Evolutionary conservation across 106 monocot species (phyloP), one percentile per base, ranked within the genome.

Genomic region (Chionographis japonica): DNA sequence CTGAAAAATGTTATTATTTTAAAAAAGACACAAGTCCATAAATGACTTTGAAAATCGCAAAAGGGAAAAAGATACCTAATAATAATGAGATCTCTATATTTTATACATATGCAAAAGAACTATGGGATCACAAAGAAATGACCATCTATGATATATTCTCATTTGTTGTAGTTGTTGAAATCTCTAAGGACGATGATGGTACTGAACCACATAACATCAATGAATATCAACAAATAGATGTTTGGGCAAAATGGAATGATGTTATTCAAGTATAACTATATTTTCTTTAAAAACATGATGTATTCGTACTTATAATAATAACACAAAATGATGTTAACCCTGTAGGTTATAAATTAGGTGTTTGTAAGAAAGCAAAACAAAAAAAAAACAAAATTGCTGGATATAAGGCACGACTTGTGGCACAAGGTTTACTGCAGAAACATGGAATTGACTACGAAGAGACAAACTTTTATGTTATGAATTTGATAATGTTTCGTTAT

Each of bases 271-370:
- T 62, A 27, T 1, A 36, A 62, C 35, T 62, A 35, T 2, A 62
- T 35, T 62, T 0, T 13, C 62, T 62, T 62, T 1, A 62, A 37
- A 62, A 62, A 37, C 35, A 62, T 18, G 35, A n/a, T 35, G 62
- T 62, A 12, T 62, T 62, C 37, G 35, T 39, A 62, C 62, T 36
- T 2, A 5, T 62, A 62, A 40, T 39, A 15, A 4, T 40, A 62
- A 37, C 27, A 27, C 27, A 27, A 27, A 27, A 27, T 0, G 27
- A 27, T 27, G 1, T 27, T 27, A 27, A 27, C 27, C 62, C 39
- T 14, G 62, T 62, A 4, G 62, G 37, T 35, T 62, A 62, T 12
- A 62, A 62, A 62, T 62, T 62, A 12, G 37, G 62, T 62, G 12
- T 62, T 62, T 37, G 37, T 62, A 38, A 62, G 3, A 37, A 62